Percentiles rank a stretch among this genome's conserved stretches.
Evolutionary conservation across 106 monocot species (phyloP).

Genomic region (Dendrobium catenatum): DNA sequence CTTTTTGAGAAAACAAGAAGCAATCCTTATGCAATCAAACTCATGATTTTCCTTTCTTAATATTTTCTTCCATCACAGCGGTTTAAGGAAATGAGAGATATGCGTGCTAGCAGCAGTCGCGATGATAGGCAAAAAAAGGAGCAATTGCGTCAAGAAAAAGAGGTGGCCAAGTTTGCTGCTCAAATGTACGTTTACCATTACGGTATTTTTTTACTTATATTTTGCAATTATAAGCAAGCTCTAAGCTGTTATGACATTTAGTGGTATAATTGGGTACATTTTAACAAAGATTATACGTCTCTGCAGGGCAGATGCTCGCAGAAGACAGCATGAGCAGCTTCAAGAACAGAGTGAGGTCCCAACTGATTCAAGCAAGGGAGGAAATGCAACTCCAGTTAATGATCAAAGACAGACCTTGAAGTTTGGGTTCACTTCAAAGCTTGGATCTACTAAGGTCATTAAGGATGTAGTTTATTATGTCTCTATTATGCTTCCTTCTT

Average conservation of each 20-base stretch:
- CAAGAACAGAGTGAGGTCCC: conserved; percentile 41
- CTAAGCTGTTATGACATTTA: not conserved
- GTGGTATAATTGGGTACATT: not conserved
- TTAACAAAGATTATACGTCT: not conserved
- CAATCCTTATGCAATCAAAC: not conserved
- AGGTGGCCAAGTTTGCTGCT: conserved; percentile 90
- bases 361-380: conserved; percentile 19
- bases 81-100: conserved; percentile 98
- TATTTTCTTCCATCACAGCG: conserved; percentile 34
- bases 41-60: not conserved
- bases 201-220: not conserved
- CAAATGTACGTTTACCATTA: conserved; percentile 53
- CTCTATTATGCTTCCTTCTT: not conserved
- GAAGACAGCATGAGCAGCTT: conserved; percentile 25
- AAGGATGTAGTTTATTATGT: not conserved
- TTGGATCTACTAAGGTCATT: conserved; percentile 66
- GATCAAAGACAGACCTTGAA: conserved; percentile 75
- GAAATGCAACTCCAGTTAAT: conserved; percentile 25
- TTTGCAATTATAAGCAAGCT: not conserved
- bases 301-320: conserved; percentile 84
- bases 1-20: not conserved
- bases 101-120: conserved; percentile 87
- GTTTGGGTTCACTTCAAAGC: conserved; percentile 84
- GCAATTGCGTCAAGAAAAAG: conserved; percentile 91
- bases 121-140: conserved; percentile 94